Percentiles rank a stretch among this genome's conserved stretches.
phyloP scores from a whole-genome alignment of 345 rosid genomes.

The Cardiospermum halicacabum region DNA sequence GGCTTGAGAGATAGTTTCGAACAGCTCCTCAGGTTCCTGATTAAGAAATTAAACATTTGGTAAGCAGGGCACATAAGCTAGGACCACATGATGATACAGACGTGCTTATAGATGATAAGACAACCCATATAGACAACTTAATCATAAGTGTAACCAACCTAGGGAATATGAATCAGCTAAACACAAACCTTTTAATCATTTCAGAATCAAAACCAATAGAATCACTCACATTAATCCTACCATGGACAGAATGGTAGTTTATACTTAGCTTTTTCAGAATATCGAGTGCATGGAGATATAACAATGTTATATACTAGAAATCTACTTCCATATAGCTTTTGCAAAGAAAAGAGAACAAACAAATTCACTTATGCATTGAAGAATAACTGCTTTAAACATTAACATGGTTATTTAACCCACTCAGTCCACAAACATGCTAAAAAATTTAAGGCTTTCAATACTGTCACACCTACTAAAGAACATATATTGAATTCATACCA shows the following conservation, averaged over 20 bases:
- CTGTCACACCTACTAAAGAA: no score
- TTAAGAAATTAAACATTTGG: conserved; percentile 8
- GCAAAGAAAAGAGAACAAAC: background rate
- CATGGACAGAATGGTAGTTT: background rate
- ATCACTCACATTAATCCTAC: background rate
- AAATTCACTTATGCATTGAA: background rate
- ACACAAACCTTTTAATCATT: background rate
- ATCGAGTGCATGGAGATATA: background rate
- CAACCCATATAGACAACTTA: background rate
- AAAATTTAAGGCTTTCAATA: no score
- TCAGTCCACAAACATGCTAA: background rate
- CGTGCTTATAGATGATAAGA: no score
- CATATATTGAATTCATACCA: conserved; percentile 64
- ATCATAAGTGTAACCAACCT: background rate
- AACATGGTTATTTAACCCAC: background rate
- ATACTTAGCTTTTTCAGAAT: no score
- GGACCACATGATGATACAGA: background rate
- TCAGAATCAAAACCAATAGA: background rate
- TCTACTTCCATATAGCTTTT: background rate
- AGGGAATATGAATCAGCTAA: background rate
- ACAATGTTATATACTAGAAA: background rate
- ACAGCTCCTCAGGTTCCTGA: conserved; percentile 89
- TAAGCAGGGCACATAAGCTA: no score
- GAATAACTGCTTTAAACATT: background rate
- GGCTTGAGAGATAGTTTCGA: conserved; percentile 88